Evolutionary conservation across 306 rosid genomes (phyloP).

Genomic region (Cucurbita pepo): DNA sequence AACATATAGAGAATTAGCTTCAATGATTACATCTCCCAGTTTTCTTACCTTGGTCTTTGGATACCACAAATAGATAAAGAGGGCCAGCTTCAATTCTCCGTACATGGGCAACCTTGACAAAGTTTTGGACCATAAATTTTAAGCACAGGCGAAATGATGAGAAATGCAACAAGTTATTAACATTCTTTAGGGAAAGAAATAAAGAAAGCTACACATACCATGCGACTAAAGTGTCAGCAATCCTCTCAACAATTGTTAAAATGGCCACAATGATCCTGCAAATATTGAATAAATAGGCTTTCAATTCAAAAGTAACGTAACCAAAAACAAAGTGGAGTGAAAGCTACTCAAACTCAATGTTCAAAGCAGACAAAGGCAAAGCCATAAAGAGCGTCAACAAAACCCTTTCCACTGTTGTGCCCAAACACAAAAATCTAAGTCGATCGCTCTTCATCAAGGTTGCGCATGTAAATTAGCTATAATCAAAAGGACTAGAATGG

Average conservation of each 20-base stretch:
- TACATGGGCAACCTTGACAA: slow-evolving; percentile 66
- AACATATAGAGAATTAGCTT: background rate
- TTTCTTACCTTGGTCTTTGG: slow-evolving; percentile 57
- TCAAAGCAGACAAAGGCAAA: slow-evolving; percentile 5
- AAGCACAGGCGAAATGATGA: slow-evolving; percentile 2
- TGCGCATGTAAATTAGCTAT: background rate
- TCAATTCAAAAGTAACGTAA: background rate
- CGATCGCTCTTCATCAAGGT: background rate
- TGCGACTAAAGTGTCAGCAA: slow-evolving; percentile 49
- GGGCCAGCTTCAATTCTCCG: slow-evolving; percentile 58
- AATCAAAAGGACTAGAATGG: background rate
- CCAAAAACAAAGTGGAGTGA: slow-evolving; percentile 1
- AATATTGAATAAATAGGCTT: background rate
- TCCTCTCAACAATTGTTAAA: slow-evolving; percentile 51
- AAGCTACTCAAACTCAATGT: background rate
- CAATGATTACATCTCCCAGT: background rate
- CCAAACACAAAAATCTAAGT: background rate
- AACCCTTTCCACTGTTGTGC: slow-evolving; percentile 46
- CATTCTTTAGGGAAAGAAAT: background rate
- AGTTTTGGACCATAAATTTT: background rate
- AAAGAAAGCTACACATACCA: slow-evolving; percentile 45
- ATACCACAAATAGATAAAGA: slow-evolving; percentile 74
- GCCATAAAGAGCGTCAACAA: background rate
- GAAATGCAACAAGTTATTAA: background rate
- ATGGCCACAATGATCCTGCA: slow-evolving; percentile 68